Evolutionary conservation across 345 rosid genomes (phyloP).

Genomic region (Corchorus capsularis): DNA sequence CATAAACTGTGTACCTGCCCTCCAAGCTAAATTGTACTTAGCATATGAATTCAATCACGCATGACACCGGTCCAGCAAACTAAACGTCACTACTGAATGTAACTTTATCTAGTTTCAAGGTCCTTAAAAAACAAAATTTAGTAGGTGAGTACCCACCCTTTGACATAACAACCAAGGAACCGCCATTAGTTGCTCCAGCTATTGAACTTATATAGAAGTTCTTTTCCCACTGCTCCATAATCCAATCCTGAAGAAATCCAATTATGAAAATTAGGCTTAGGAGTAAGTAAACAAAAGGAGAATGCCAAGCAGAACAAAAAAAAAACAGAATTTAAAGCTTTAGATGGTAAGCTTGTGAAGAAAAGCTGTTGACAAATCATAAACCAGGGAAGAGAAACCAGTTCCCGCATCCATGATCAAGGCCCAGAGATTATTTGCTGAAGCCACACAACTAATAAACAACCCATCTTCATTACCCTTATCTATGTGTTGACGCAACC

Average conservation of each 20-base stretch:
- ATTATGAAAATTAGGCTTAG: constrained; percentile 11
- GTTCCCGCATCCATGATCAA: constrained; percentile 98
- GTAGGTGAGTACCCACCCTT: constrained; percentile 56
- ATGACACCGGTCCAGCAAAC: not conserved
- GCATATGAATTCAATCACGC: not conserved
- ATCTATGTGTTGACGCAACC: constrained; percentile 80
- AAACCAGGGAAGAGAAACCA: constrained; percentile 81
- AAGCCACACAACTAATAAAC: constrained; percentile 85
- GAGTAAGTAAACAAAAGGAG: constrained; percentile 21
- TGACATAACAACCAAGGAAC: constrained; percentile 93
- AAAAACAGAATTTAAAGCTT: constrained; percentile 11
- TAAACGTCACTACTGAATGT: not conserved
- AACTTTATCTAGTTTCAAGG: not conserved
- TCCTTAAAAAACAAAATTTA: not conserved
- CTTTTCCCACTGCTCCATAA: constrained; percentile 99
- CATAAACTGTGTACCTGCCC: too few relatives aligned
- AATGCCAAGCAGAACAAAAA: constrained; percentile 12
- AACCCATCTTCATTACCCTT: constrained; percentile 95
- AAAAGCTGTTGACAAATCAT: constrained; percentile 80
- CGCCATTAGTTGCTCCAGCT: constrained; percentile 89
- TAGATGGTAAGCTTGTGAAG: constrained; percentile 74
- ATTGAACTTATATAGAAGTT: constrained; percentile 90
- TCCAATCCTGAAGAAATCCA: constrained; percentile 76
- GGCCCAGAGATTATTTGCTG: constrained; percentile 92
- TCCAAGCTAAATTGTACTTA: not conserved